phyloP scores from a whole-genome alignment of 31 red algal species.

The Endocladia muricata region DNA sequence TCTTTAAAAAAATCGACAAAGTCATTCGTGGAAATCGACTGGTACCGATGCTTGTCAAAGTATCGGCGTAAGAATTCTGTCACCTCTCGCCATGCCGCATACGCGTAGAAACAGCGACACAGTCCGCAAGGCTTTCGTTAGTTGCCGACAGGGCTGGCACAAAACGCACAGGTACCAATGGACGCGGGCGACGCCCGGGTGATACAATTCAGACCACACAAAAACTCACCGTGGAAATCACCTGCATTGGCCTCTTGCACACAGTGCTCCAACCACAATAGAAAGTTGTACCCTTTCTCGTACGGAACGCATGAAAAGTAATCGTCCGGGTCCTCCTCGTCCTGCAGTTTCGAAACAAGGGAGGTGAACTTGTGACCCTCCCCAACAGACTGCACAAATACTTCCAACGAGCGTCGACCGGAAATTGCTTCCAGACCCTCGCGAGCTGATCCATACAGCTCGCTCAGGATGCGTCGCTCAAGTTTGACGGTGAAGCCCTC shows the following conservation, averaged over 20 bases:
- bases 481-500: slow-evolving; percentile 84
- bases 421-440: slow-evolving; percentile 54
- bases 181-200: too few relatives aligned
- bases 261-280: slow-evolving; percentile 61
- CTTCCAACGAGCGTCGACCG: slow-evolving; percentile 46
- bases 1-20: slow-evolving; percentile 48
- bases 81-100: too few relatives aligned
- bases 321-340: slow-evolving; percentile 81
- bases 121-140: too few relatives aligned
- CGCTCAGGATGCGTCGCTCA: slow-evolving; percentile 65
- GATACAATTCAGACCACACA: too few relatives aligned
- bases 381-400: slow-evolving; percentile 50
- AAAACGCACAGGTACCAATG: too few relatives aligned
- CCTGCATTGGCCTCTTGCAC: slow-evolving; percentile 13
- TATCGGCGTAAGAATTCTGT: slow-evolving; percentile 44
- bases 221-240: slow-evolving; percentile 27
- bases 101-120: too few relatives aligned
- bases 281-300: slow-evolving; percentile 84
- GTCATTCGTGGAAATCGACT: slow-evolving; percentile 36
- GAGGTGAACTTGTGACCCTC: slow-evolving; percentile 65
- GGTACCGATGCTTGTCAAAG: slow-evolving; percentile 55
- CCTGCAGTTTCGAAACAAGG: slow-evolving; percentile 60
- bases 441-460: slow-evolving; percentile 45
- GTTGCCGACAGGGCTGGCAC: too few relatives aligned
- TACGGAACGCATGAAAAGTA: slow-evolving; percentile 77